Base-by-base conservation (phyloP, 2,329 filamentous ascomycete species). In the Thielaviopsis populi region DNA sequence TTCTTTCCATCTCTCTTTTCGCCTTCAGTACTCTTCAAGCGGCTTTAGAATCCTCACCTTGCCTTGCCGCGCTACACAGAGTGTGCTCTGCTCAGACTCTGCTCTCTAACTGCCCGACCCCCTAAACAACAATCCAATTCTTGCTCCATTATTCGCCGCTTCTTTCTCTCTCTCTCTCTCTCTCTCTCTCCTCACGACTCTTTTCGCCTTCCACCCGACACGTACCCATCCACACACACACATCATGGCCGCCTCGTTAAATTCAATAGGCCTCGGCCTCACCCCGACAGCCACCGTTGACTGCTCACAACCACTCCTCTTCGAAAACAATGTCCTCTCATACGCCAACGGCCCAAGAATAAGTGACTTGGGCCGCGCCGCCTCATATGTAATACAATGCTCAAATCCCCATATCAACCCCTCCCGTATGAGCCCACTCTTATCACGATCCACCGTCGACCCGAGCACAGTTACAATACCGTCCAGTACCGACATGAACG, bases 401-500 rank as follows among this genome's bases (percentile, higher is more conserved):
- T 56, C 53, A 56, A 56, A 33, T 19, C 17, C 27, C 8, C n/a
- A 61, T 48, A 37, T 43, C 43, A 42, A n/a, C 7, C 63, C 59
- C 24, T 58, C 61, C 30, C 33, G 61, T 33, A 33, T 63, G 15
- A 30, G 46, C 1, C 61, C 64, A 27, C 30, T 66, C 10, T 7
- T 50, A 19, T 46, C 61, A n/a, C 64, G 64, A 30, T 58, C 58
- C 1, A 66, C 64, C 5, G 61, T 66, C 22, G 64, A 66, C 46
- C 58, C 30, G 69, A 72, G n/a, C 71, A 73, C 59, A 72, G 73
- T 30, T 72, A 75, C 64, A 24, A 60, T 65, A 6, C 48, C 63
- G 33, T 64, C 60, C 43, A 74, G 85, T 67, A 82, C 85, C 66
- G 84, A 91, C 73, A 83, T 89, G 63, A 80, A 83, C 67, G 89